Evolutionary conservation across 2,329 filamentous ascomycete species (phyloP), one percentile per base, ranked within the genome.

Genomic region (Botryosphaeria dothidea): DNA sequence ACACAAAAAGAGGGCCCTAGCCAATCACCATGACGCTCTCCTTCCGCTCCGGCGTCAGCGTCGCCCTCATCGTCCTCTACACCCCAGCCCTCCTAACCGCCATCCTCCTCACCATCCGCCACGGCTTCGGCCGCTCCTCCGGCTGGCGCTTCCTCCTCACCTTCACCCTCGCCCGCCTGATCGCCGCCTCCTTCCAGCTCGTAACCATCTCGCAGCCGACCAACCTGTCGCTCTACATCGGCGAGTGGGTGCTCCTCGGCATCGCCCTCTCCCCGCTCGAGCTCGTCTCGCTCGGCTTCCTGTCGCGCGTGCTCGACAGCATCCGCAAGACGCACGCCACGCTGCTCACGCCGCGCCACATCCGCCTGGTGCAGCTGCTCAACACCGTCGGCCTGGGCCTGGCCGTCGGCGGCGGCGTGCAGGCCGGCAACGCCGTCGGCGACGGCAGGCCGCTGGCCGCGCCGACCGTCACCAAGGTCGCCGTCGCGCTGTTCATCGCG

Each of bases 121-220:
- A 64, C 31, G 52, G 52, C 41, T 31, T 64, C 19, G n/a, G 31
- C 41, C 51, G 41, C 19, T 49, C 41, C 13, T 46, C 49, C 29
- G 51, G 62, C 38, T 64, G 62, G 62, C 62, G 62, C 62, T 64
- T 64, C 51, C 27, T 64, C 3, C 27, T 64, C 17, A 49, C 31
- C 41, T 64, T 64, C 41, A 23, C 34, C 13, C 41, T 64, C 1
- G 41, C 41, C 1, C 51, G 62, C 1, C 41, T 64, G 15, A 41
- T 64, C 7, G 51, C 62, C 41, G 27, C 51, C 8, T 41, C 41
- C 23, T 64, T 64, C 62, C 51, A 64, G 31, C 62, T 64, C 1
- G 15, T 7, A n/a, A 58, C 62, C 29, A 49, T 64, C 41, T 21
- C 27, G n/a, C 3, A 58, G n/a, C 62, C 51, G 0, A 9, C 29